phyloP scores from a whole-genome alignment of 306 rosid species.

The Cucurbita pepo region DNA sequence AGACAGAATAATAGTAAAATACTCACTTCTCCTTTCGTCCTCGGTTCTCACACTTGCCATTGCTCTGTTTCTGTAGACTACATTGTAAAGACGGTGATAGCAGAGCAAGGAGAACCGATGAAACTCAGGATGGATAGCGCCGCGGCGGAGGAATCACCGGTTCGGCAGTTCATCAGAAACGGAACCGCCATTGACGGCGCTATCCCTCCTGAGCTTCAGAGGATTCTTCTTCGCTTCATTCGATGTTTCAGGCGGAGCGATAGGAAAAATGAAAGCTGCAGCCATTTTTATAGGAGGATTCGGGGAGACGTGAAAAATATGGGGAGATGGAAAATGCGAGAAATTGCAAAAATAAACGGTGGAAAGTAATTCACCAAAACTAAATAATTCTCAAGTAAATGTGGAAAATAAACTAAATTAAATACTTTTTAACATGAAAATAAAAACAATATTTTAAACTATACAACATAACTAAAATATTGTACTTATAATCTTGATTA shows the following conservation, averaged over 20 bases:
- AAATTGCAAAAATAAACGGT: not conserved
- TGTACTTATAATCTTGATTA: too few species aligned
- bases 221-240: constrained; percentile 3
- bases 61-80: not conserved
- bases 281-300: not conserved
- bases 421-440: too few species aligned
- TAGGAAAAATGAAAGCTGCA: not conserved
- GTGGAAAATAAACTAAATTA: too few species aligned
- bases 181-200: not conserved
- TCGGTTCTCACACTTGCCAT: not conserved
- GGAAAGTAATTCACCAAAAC: too few species aligned
- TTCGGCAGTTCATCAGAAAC: not conserved
- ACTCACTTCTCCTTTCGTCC: not conserved
- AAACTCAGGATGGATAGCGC: constrained; percentile 17
- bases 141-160: not conserved
- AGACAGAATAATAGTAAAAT: not conserved
- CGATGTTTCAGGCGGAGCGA: not conserved
- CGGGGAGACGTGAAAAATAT: not conserved
- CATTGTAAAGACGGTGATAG: not conserved
- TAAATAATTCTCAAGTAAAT: too few species aligned
- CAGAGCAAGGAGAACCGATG: constrained; percentile 7
- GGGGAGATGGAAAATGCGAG: not conserved
- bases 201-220: constrained; percentile 15
- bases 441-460: too few species aligned
- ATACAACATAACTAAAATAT: too few species aligned